Evolutionary conservation across 2,329 filamentous ascomycete species (phyloP).

Genomic region (Parastagonospora avenae): DNA sequence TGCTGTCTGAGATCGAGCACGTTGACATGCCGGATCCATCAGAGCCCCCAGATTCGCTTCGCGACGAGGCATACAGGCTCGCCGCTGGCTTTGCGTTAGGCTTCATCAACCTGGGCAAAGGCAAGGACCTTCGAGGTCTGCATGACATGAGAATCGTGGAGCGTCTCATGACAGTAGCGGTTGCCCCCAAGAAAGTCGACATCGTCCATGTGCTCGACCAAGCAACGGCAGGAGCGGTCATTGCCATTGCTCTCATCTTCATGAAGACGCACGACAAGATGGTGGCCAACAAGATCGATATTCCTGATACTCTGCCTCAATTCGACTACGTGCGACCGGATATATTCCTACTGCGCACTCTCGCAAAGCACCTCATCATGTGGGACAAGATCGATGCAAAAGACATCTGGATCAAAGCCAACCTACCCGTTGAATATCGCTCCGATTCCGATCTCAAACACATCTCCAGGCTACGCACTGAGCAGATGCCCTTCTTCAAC

Average conservation of each 20-base stretch:
- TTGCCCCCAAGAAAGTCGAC: conserved; percentile 87
- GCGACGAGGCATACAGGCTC: conserved; percentile 94
- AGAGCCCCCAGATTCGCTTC: conserved; percentile 72
- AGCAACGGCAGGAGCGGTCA: conserved; percentile 88
- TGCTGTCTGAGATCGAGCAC: conserved; percentile 96
- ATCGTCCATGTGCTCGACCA: conserved; percentile 92
- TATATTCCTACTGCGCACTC: conserved; percentile 84
- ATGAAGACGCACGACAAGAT: conserved; percentile 94
- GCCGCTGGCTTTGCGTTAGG: conserved; percentile 93
- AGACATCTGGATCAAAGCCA: conserved; percentile 75
- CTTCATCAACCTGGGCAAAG: conserved; percentile 92
- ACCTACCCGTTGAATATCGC: conserved; percentile 73
- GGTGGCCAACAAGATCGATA: conserved; percentile 88
- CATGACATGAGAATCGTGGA: conserved; percentile 95
- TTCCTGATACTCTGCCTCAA: conserved; percentile 86
- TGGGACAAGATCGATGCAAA: conserved; percentile 82
- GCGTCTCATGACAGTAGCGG: conserved; percentile 81
- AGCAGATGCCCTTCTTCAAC: conserved; percentile 90
- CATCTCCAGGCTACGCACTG: conserved; percentile 70
- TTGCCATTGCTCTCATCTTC: conserved; percentile 89
- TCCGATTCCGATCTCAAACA: conserved; percentile 63
- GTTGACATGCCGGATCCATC: conserved; percentile 77
- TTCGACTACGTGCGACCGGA: conserved; percentile 97
- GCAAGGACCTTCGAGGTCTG: conserved; percentile 82
- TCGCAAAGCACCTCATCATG: conserved; percentile 89